Conservation (phyloP, 2,329 filamentous ascomycete species). For the Diaporthe sp. region DNA sequence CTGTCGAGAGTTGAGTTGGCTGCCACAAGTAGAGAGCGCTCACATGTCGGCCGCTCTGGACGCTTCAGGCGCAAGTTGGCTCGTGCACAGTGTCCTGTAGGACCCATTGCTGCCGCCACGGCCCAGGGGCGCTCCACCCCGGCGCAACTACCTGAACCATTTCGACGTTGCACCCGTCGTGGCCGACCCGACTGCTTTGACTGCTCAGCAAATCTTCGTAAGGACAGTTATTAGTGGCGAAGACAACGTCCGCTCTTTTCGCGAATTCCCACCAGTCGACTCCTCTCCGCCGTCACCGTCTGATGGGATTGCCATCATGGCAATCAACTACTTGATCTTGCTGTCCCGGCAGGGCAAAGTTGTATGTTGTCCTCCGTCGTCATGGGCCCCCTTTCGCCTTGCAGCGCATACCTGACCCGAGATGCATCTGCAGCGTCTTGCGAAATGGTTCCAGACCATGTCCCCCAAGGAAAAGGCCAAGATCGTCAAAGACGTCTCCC, state of each 20-base stretch:
- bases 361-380: conserved; percentile 73
- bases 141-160: neutral
- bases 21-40: too few species aligned
- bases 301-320: conserved; percentile 42
- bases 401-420: conserved; percentile 44
- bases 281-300: neutral
- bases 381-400: conserved; percentile 50
- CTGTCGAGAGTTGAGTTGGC: neutral
- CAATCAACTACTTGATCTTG: conserved; percentile 90
- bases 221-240: conserved; percentile 23
- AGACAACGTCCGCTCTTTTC: conserved; percentile 11
- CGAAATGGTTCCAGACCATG: conserved; percentile 99
- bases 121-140: conserved; percentile 4
- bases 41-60: neutral
- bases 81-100: neutral
- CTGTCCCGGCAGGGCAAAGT: conserved; percentile 99
- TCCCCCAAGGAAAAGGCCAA: conserved; percentile 99
- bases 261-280: neutral
- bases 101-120: conserved; percentile 4
- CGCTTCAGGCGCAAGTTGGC: neutral
- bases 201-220: conserved; percentile 17
- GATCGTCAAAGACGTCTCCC: conserved; percentile 99
- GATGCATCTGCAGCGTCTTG: conserved; percentile 79
- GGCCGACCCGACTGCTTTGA: conserved; percentile 28
- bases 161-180: conserved; percentile 18